Evolutionary conservation across 2,329 filamentous ascomycete species (phyloP).

Genomic region (Colletotrichum phormii): DNA sequence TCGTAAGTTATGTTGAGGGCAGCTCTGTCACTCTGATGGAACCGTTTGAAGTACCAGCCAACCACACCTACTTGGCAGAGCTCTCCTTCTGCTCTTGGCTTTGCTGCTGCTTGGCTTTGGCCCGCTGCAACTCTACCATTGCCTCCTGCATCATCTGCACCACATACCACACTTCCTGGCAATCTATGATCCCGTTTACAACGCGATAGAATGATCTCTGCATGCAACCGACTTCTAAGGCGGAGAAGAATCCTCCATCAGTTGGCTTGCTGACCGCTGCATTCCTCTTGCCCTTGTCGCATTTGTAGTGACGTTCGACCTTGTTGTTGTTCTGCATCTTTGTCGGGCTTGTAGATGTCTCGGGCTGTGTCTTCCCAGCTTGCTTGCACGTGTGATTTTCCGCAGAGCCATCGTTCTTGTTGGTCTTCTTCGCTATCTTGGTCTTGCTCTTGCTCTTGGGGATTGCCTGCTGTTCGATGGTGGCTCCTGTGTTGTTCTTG

Average conservation of each 20-base stretch:
- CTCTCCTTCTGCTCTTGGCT: background rate
- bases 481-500: background rate
- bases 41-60: background rate
- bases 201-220: background rate
- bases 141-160: no score
- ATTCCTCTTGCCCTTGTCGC: background rate
- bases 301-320: no score
- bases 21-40: background rate
- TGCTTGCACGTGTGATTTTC: background rate
- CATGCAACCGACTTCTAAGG: background rate
- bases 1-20: background rate
- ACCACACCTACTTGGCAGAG: no score
- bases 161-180: background rate
- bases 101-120: no score
- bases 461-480: background rate
- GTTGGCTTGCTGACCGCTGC: background rate
- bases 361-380: no score
- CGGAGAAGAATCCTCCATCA: background rate
- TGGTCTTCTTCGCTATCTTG: background rate
- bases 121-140: no score
- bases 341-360: background rate
- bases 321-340: background rate
- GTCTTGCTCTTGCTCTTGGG: background rate
- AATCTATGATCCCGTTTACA: background rate
- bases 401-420: background rate